Base-by-base conservation (phyloP, 1,139 yeast genomes). In the Casaregolazyma lundiana region DNA sequence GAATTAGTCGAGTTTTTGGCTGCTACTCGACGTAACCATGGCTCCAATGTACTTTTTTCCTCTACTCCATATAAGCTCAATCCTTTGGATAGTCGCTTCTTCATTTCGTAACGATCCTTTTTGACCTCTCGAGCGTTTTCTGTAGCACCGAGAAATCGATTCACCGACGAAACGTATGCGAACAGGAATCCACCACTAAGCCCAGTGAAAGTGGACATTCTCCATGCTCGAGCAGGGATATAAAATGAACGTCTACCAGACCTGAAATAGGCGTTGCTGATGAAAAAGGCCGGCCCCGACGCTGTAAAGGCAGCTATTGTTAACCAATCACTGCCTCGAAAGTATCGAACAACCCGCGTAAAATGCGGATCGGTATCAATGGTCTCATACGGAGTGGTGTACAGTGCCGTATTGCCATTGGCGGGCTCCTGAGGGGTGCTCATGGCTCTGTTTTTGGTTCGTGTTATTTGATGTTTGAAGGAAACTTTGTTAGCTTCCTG, bases 311-410 rank as follows among this genome's bases (percentile, higher is more conserved):
- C 74, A 2, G 78, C 88, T 83, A 88, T 80, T 36, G 71, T 66
- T 13, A 72, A 76, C 60, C 77, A 78, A 67, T 87, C 96, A 8
- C 82, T 72, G 17, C 76, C 65, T 63, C 96, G 75, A 66, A 86
- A 79, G 69, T 82, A 87, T 41, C 80, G 71, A 20, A 87, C 79
- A 29, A 87, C 95, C 54, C 87, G 74, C 47, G 66, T 61, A 67
- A 86, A 84, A 55, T 81, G 80, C 37, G 96, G 96, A 64, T 87
- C 96, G 48, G 78, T 75, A 63, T 87, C 96, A 61, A 87, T 87
- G 51, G 70, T 61, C 65, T 70, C 68, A 55, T 61, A 63, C 50
- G 61, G 61, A 30, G 66, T 52, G 52, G 61, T 56, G 51, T 61
- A 61, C 45, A 61, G 58, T 36, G 62, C 66, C 36, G 58, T 57